phyloP scores from a whole-genome alignment of 2,329 filamentous ascomycete species.

The Emergomyces orientalis region DNA sequence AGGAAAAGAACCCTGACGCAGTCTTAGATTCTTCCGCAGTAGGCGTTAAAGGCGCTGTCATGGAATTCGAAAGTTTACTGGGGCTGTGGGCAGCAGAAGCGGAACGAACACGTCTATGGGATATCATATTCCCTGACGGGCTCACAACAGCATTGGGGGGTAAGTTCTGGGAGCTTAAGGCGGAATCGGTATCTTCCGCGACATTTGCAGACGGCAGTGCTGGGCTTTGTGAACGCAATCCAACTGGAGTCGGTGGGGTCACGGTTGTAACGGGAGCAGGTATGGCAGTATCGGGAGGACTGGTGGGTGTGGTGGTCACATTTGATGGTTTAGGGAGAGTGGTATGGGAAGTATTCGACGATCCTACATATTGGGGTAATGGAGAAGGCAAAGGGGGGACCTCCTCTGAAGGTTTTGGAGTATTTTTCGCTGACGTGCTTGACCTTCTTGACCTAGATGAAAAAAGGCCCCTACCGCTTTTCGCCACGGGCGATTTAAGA shows the following conservation, averaged over 20 bases:
- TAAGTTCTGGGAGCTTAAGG: constrained; percentile 15
- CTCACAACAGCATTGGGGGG: constrained; percentile 47
- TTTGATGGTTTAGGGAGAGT: constrained; percentile 27
- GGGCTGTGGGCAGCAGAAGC: constrained; percentile 51
- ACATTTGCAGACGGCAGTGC: constrained; percentile 24
- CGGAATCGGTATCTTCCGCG: constrained; percentile 33
- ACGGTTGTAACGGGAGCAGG: constrained; percentile 47
- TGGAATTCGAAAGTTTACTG: constrained; percentile 78
- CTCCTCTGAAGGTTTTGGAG: constrained; percentile 22
- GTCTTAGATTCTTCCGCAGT: constrained; percentile 56
- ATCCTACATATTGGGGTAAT: constrained; percentile 22
- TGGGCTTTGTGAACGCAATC: constrained; percentile 32
- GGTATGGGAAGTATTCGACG: constrained; percentile 5
- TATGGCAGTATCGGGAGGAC: constrained; percentile 20
- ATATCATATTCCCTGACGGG: constrained; percentile 61
- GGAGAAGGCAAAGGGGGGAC: constrained; percentile 28
- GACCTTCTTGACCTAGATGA: constrained; percentile 28
- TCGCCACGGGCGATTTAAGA: constrained; percentile 34
- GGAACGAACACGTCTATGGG: constrained; percentile 57
- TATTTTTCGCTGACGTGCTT: constrained; percentile 28
- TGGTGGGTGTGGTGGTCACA: constrained; percentile 15
- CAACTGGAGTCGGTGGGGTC: constrained; percentile 55
- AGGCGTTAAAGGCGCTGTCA: constrained; percentile 63
- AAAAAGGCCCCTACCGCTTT: constrained; percentile 33
- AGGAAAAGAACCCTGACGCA: constrained; percentile 72